Percentiles rank a stretch among this genome's conserved stretches.
phyloP scores from a whole-genome alignment of 768 basidiomycete species.

The Pleurotus giganteus region DNA sequence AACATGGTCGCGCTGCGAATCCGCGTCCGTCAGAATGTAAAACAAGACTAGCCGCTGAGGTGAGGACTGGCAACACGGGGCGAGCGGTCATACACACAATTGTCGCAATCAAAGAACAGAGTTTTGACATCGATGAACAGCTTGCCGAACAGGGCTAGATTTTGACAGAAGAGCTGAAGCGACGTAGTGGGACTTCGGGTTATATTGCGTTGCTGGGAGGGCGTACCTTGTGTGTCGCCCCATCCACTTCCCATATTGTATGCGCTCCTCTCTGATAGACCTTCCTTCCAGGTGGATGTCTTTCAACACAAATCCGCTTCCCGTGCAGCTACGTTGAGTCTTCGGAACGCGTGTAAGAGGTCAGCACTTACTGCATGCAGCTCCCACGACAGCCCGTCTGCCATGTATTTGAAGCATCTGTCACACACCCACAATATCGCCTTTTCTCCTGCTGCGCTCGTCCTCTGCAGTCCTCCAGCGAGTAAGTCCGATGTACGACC shows the following conservation, averaged over 20 bases:
- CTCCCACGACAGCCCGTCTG: conserved; percentile 67
- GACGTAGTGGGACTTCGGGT: conserved; percentile 4
- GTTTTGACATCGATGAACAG: conserved; percentile 99
- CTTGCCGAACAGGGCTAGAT: conserved; percentile 93
- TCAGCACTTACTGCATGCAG: conserved; percentile 55
- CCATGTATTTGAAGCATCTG: conserved; percentile 96
- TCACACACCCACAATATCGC: conserved; percentile 81
- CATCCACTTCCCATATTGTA: conserved; percentile 96
- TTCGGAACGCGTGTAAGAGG: neutral
- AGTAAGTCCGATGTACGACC: conserved; percentile 74
- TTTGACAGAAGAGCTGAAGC: conserved; percentile 89
- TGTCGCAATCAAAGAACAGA: conserved; percentile 86
- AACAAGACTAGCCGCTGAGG: conserved; percentile 64
- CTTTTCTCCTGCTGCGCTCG: conserved; percentile 41
- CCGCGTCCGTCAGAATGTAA: conserved; percentile 88
- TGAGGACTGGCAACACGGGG: neutral
- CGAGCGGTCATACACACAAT: conserved; percentile 50
- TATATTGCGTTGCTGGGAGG: neutral
- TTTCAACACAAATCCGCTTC: conserved; percentile 66
- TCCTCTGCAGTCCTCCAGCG: conserved; percentile 57
- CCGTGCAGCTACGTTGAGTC: neutral
- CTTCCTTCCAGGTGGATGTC: conserved; percentile 81
- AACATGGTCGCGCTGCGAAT: conserved; percentile 75
- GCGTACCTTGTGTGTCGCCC: conserved; percentile 75
- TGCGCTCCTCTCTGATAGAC: conserved; percentile 90